Conservation (phyloP, 2,329 filamentous ascomycete genomes). For the Xylariaceae sp. region DNA sequence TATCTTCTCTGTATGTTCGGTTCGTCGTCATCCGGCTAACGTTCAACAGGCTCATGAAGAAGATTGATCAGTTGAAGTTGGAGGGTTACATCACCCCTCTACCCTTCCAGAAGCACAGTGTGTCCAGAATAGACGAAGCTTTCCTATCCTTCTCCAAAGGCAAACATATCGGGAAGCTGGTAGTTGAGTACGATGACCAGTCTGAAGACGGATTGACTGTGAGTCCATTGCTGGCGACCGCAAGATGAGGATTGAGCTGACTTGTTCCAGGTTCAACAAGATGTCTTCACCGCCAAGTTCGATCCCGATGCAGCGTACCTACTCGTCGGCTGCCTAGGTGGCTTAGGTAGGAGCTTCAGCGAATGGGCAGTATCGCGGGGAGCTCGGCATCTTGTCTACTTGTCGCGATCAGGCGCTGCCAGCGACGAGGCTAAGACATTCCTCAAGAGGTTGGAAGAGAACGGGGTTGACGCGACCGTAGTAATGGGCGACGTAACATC, state of each 20-base stretch:
- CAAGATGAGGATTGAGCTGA: too few relatives aligned
- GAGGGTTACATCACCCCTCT: constrained; percentile 3
- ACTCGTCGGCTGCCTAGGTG: constrained; percentile 2
- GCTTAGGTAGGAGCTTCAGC: constrained; percentile 3
- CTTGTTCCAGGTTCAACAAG: not conserved
- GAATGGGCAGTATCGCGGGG: constrained; percentile 1
- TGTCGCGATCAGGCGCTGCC: not conserved
- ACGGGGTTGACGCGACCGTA: not conserved
- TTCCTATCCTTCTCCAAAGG: constrained; percentile 4
- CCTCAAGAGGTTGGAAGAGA: not conserved
- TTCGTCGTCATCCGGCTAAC: not conserved
- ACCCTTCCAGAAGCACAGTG: not conserved
- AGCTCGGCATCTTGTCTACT: not conserved
- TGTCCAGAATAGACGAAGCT: constrained; percentile 2
- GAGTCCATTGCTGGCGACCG: not conserved
- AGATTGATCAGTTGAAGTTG: not conserved
- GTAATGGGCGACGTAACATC: constrained; percentile 1
- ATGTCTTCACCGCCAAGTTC: not conserved
- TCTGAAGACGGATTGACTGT: not conserved
- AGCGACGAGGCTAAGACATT: constrained; percentile 1
- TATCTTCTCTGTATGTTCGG: not conserved
- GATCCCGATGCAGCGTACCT: constrained; percentile 4
- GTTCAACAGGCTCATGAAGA: constrained; percentile 1
- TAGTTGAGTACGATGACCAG: constrained; percentile 1
- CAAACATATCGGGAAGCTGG: constrained; percentile 3